A percentile compares a stretch with the other conserved stretches of the same genome.
Evolutionary conservation across 73 alveolate genomes (phyloP).

Genomic region (Paramecium pentaurelia): DNA sequence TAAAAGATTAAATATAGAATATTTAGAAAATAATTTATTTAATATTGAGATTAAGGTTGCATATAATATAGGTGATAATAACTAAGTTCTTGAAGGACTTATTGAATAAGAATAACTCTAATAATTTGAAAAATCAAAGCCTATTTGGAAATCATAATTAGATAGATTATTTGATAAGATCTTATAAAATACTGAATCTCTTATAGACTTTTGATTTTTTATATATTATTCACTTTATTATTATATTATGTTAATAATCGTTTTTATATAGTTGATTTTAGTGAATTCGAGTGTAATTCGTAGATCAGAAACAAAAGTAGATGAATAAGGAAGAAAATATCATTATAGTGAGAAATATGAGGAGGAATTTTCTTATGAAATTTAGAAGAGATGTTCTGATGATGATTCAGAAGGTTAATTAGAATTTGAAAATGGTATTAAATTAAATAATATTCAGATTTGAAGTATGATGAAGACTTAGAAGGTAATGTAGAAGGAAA

Average conservation of each 20-base stretch:
- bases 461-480: not conserved
- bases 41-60: not conserved
- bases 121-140: not conserved
- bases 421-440: not conserved
- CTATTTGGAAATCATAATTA: not conserved
- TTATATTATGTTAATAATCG: not conserved
- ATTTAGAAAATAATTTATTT: not conserved
- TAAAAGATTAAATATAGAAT: not conserved
- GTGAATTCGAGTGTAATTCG: not conserved
- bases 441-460: not conserved
- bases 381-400: not conserved
- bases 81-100: not conserved
- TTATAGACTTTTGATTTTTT: not conserved
- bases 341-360: constrained; percentile 3
- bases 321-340: not conserved
- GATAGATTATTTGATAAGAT: not conserved
- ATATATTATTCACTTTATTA: not conserved
- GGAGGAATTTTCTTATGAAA: not conserved
- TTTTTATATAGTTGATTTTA: not conserved
- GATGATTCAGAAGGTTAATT: not conserved
- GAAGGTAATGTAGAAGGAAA: not conserved
- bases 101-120: not conserved
- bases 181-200: not conserved
- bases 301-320: not conserved
- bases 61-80: not conserved